Conservation (phyloP, 2,329 filamentous ascomycete genomes). For the Penicillium sp. region DNA sequence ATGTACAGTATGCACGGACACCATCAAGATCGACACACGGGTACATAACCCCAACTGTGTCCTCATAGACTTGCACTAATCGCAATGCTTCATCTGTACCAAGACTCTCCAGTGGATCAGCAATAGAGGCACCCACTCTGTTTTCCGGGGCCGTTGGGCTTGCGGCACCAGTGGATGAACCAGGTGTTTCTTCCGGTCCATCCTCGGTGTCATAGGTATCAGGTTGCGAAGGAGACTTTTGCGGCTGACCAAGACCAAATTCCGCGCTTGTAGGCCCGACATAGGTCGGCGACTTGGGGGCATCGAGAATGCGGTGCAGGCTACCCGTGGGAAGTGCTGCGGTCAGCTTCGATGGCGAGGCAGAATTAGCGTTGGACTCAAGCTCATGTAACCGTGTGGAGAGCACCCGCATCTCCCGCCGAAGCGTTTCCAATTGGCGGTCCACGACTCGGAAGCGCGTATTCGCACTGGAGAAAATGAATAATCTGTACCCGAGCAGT, state of each 20-base stretch:
- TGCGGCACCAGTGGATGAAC: slow-evolving; percentile 19
- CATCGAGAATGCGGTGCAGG: slow-evolving; percentile 33
- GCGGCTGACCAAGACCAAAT: slow-evolving; percentile 31
- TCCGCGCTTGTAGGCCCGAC: slow-evolving; percentile 40
- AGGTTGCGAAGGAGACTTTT: neutral
- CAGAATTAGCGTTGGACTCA: slow-evolving; percentile 19
- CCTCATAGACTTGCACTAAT: slow-evolving; percentile 75
- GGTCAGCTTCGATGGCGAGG: slow-evolving; percentile 10
- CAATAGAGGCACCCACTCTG: slow-evolving; percentile 36
- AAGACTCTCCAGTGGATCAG: slow-evolving; percentile 74
- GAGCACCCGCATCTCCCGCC: slow-evolving; percentile 32
- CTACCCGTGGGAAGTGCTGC: slow-evolving; percentile 12
- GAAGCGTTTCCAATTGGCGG: slow-evolving; percentile 28
- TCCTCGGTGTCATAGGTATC: neutral
- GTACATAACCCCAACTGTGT: slow-evolving; percentile 88
- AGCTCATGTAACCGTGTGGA: slow-evolving; percentile 30
- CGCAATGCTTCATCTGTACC: slow-evolving; percentile 74
- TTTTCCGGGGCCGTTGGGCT: slow-evolving; percentile 27
- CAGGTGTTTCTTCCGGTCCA: slow-evolving; percentile 20
- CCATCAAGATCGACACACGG: slow-evolving; percentile 73
- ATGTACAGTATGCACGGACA: slow-evolving; percentile 53
- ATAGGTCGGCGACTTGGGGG: slow-evolving; percentile 35
- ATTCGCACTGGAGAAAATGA: slow-evolving; percentile 15
- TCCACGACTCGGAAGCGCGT: slow-evolving; percentile 29
- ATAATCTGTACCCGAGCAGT: neutral